Base-by-base conservation (phyloP, 2,329 filamentous ascomycete genomes). In the Colletotrichum melonis region DNA sequence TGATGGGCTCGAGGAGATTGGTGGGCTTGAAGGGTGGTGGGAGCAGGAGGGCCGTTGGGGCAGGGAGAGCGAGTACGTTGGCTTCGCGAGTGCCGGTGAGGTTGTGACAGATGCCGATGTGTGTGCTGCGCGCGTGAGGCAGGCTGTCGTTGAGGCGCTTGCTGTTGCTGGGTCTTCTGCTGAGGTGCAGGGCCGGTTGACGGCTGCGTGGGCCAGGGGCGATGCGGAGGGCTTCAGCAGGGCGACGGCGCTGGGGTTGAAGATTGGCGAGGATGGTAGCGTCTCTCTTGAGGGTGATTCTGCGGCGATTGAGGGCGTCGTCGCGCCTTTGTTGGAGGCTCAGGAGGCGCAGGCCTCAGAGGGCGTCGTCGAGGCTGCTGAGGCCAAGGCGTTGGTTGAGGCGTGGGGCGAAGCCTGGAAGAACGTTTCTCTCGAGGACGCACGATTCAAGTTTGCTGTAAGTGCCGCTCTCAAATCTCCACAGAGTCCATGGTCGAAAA, bases 401-500 rank as follows among this genome's bases (percentile, higher is more conserved):
- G 78, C 82, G 1, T 90, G 87, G 87, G 86, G 88, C 72, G 77
- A 81, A 12, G 85, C 85, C 66, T 94, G 92, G 91, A 89, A 90
- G 79, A 77, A 82, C 6, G 82, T 92, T 16, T 83, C 88, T 3
- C 80, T 97, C 32, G 80, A 84, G 22, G 88, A 94, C 76, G 82
- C 86, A 1, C 81, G 85, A 54, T 80, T 93, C 75, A 95, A 94
- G 80, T 95, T 97, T 85, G 90, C 91, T 70, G 94, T 97, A 88
- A 76, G 22, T 22, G 22, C 22, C 22, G 22, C 22, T 22, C 22
- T 22, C 22, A 22, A 22, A 22, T 22, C 22, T 22, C 22, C 22
- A 22, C 22, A 22, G 22, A 22, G 22, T 22, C 22, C 22, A 22
- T 22, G 22, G 1, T 22, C 22, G 1, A 22, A 22, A 22, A 22